Percentiles rank a stretch among this genome's conserved stretches.
phyloP scores from a whole-genome alignment of 495 filamentous ascomycete species.

The Aspergillus sparsus region DNA sequence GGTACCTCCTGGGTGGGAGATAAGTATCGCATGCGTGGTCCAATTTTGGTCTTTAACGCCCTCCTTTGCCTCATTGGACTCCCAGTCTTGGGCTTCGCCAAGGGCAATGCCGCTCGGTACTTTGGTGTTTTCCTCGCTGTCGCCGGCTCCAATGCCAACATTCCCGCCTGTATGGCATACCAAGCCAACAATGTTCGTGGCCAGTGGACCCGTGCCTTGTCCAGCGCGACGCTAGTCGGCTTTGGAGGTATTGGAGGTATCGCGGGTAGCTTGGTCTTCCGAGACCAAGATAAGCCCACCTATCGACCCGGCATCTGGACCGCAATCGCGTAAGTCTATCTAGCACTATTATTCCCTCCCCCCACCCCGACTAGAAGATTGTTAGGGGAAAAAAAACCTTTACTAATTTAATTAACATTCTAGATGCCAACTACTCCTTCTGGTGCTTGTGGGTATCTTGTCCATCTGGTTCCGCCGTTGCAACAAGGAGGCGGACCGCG shows the following conservation, averaged over 20 bases:
- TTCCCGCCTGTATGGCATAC: conserved; percentile 59
- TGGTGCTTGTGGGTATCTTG: conserved; percentile 37
- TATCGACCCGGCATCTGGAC: conserved; percentile 59
- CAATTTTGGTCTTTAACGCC: conserved; percentile 58
- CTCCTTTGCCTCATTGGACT: conserved; percentile 52
- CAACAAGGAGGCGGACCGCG: conserved; percentile 41
- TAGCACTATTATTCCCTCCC: background rate
- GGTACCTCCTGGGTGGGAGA: conserved; percentile 55
- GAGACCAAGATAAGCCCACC: conserved; percentile 55
- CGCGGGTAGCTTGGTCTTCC: conserved; percentile 57
- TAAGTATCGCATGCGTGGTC: conserved; percentile 56
- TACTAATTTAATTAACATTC: background rate
- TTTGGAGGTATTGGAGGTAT: conserved; percentile 63
- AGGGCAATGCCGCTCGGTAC: conserved; percentile 54
- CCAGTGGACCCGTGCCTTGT: conserved; percentile 66
- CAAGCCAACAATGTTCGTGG: conserved; percentile 68
- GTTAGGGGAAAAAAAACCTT: background rate
- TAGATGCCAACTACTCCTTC: conserved; percentile 45
- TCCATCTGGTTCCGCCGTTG: conserved; percentile 38
- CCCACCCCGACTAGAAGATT: background rate
- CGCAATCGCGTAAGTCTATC: conserved; percentile 42
- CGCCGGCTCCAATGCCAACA: conserved; percentile 61
- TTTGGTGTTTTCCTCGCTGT: conserved; percentile 66
- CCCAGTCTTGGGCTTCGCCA: conserved; percentile 55
- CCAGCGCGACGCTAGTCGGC: conserved; percentile 55